phyloP scores from a whole-genome alignment of 768 basidiomycete genomes.

The Punctularia strigosozonata region DNA sequence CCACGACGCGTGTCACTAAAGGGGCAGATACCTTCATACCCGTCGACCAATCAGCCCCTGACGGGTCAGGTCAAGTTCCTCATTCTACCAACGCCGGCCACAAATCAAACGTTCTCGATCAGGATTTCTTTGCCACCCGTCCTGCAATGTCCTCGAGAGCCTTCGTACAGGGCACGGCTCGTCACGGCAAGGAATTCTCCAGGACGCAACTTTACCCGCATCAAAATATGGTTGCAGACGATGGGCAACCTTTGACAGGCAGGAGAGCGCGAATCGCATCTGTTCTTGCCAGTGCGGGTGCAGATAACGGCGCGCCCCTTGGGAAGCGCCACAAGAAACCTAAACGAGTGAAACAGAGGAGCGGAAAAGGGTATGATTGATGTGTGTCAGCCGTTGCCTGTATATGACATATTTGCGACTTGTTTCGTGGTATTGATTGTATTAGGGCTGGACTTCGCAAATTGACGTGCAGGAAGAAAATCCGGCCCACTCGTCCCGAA shows the following conservation, averaged over 20 bases:
- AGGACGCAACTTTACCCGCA: slow-evolving; percentile 68
- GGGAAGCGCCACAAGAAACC: slow-evolving; percentile 85
- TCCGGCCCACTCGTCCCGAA: too few species aligned
- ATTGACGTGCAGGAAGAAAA: too few species aligned
- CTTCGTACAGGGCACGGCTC: slow-evolving; percentile 48
- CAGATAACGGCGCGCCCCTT: slow-evolving; percentile 23
- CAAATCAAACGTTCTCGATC: slow-evolving; percentile 65
- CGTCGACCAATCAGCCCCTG: neutral
- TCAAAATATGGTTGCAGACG: slow-evolving; percentile 67
- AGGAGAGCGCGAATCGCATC: slow-evolving; percentile 30
- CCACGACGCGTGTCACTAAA: slow-evolving; percentile 76
- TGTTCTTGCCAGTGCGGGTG: slow-evolving; percentile 26
- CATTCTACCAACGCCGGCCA: slow-evolving; percentile 17
- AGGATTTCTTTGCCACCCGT: slow-evolving; percentile 66
- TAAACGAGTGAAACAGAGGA: slow-evolving; percentile 78
- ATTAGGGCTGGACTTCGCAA: too few species aligned
- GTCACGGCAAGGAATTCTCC: slow-evolving; percentile 47
- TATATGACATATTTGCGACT: too few species aligned
- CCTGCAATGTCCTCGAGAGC: slow-evolving; percentile 42
- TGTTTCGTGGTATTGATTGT: too few species aligned
- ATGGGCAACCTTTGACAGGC: slow-evolving; percentile 53
- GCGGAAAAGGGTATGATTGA: slow-evolving; percentile 86
- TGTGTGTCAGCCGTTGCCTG: too few species aligned
- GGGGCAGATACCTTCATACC: slow-evolving; percentile 74
- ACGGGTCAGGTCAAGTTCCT: too few species aligned